A percentile compares a stretch with the other conserved stretches of the same genome.
phyloP scores from a whole-genome alignment of 2,329 filamentous ascomycete genomes.

The Aaosphaeria pasadenensis region DNA sequence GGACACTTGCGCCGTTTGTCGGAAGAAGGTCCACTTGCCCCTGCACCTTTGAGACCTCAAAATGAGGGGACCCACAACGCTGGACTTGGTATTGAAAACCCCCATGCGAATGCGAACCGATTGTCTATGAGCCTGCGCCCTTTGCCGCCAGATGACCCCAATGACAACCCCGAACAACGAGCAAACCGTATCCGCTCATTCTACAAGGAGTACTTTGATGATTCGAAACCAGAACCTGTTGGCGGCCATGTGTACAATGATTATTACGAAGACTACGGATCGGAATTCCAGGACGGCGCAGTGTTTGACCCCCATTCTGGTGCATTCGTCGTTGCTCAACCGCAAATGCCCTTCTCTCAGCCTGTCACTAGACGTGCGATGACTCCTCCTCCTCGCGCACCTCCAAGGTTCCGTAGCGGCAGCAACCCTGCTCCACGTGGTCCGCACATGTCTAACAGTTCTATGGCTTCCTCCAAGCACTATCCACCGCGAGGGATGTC shows the following conservation, averaged over 20 bases:
- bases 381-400: conserved; percentile 81
- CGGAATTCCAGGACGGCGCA: conserved; percentile 63
- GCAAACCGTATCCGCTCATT: conserved; percentile 97
- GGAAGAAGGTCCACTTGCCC: conserved; percentile 19
- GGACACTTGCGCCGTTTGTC: conserved; percentile 13
- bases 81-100: conserved; percentile 29
- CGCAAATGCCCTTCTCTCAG: conserved; percentile 67
- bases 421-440: conserved; percentile 11
- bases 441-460: conserved; percentile 47
- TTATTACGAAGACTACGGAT: conserved; percentile 75
- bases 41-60: conserved; percentile 26
- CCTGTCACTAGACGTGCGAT: conserved; percentile 86
- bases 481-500: conserved; percentile 40
- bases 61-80: conserved; percentile 6
- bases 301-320: conserved; percentile 57
- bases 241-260: conserved; percentile 38
- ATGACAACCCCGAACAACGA: conserved; percentile 88
- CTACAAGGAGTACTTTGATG: conserved; percentile 99
- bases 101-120: conserved; percentile 43
- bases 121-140: conserved; percentile 70
- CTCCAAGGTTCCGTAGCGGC: conserved; percentile 51
- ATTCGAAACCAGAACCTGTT: conserved; percentile 56
- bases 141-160: conserved; percentile 79
- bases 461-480: conserved; percentile 46
- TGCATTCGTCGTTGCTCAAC: conserved; percentile 56